These are phyloP conservation scores for Phytopythium oedochilum DNA, from an alignment of 352 stramenopile species.

Conservation along the genomic window DNA sequence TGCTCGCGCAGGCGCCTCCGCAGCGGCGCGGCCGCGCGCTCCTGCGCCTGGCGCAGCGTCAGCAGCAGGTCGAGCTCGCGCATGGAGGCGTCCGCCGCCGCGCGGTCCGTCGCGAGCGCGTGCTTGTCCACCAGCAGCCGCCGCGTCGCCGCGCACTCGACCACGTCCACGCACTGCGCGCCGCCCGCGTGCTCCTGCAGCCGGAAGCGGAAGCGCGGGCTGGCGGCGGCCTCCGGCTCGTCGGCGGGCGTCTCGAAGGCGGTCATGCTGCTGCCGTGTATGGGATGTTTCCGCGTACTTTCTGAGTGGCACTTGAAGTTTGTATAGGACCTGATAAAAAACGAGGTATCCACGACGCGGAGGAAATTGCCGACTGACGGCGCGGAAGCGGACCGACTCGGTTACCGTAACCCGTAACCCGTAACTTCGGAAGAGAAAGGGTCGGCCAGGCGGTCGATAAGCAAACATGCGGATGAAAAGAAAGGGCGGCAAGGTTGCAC, in stretches of 20 bases:
- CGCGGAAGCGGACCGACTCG: too few species aligned
- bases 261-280: too few species aligned
- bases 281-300: too few species aligned
- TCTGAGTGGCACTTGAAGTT: too few species aligned
- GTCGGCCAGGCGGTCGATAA: not conserved
- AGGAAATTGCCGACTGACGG: too few species aligned
- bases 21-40: slow-evolving; percentile 4
- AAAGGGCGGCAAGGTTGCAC: too few species aligned
- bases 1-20: slow-evolving; percentile 10
- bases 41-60: slow-evolving; percentile 16
- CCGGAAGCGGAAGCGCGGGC: slow-evolving; percentile 19
- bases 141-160: slow-evolving; percentile 22
- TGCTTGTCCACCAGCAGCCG: slow-evolving; percentile 58
- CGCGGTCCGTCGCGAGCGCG: slow-evolving; percentile 31
- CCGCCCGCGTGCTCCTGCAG: slow-evolving; percentile 30
- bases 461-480: not conserved
- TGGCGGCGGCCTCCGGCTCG: too few species aligned
- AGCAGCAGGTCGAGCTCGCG: slow-evolving; percentile 67
- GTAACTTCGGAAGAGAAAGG: not conserved
- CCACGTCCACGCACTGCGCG: slow-evolving; percentile 51
- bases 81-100: slow-evolving; percentile 35
- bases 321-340: too few species aligned
- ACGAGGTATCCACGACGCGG: too few species aligned
- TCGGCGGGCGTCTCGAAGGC: slow-evolving; percentile 2
- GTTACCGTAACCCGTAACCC: too few species aligned